phyloP scores from a whole-genome alignment of 257 asterid species.

The Solanum bulbocastanum region DNA sequence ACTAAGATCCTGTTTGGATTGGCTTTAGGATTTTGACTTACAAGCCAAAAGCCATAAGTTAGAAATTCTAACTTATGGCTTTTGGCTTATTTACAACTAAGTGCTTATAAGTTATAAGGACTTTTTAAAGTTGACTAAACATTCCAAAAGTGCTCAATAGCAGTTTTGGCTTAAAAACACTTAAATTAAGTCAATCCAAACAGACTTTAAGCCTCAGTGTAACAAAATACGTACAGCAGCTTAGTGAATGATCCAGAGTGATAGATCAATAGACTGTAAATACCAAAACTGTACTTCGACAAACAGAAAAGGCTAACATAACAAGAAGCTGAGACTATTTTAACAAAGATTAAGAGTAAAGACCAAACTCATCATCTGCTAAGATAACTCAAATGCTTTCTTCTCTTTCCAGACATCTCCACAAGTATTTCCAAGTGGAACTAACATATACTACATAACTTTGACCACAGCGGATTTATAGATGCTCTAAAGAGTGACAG shows the following conservation, averaged over 20 bases:
- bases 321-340: background rate
- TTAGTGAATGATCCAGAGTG: background rate
- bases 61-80: too few species aligned
- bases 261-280: background rate
- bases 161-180: too few species aligned
- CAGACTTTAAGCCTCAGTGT: background rate
- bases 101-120: too few species aligned
- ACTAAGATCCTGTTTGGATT: background rate
- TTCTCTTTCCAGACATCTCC: background rate
- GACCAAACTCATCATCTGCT: background rate
- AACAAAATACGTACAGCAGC: background rate
- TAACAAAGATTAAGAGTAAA: background rate
- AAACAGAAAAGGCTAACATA: background rate
- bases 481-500: background rate
- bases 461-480: background rate
- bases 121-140: too few species aligned
- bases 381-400: background rate
- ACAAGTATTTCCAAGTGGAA: background rate
- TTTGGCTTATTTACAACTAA: too few species aligned
- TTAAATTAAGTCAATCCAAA: too few species aligned
- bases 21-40: too few species aligned
- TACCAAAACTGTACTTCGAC: background rate
- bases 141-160: too few species aligned
- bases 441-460: background rate
- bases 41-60: too few species aligned